Evolutionary conservation across 2,329 filamentous ascomycete genomes (phyloP).

Genomic region (Triangularia verruculosa): DNA sequence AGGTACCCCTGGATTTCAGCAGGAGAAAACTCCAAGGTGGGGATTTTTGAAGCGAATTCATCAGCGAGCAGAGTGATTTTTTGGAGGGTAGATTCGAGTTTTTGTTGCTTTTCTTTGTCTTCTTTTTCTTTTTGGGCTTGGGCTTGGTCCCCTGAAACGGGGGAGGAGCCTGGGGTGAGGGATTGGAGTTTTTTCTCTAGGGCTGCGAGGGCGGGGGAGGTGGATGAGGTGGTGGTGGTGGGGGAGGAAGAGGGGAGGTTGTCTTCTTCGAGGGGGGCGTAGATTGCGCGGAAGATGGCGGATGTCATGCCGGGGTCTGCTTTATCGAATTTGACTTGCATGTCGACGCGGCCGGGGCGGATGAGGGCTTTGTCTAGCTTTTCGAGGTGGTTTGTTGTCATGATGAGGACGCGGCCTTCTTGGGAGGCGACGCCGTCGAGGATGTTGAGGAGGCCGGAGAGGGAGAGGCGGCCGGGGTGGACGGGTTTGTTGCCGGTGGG

Average conservation of each 20-base stretch:
- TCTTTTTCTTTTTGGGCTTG: too few relatives aligned
- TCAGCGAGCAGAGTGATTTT: too few relatives aligned
- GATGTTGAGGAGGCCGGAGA: conserved; percentile 77
- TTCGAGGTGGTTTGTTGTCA: conserved; percentile 64
- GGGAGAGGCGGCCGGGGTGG: conserved; percentile 51
- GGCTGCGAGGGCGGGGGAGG: conserved; percentile 5
- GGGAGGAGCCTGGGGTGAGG: too few relatives aligned
- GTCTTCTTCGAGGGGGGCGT: conserved; percentile 50
- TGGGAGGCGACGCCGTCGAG: conserved; percentile 70
- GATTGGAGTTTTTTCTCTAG: conserved; percentile 7
- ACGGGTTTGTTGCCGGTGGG: conserved; percentile 10
- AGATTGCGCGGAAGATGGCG: conserved; percentile 58
- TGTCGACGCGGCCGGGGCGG: conserved; percentile 60
- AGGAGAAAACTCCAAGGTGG: conserved; percentile 54
- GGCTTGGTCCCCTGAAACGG: conserved; percentile 20
- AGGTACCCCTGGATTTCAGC: conserved; percentile 60
- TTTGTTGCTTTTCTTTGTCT: conserved; percentile 31
- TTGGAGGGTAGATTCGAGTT: too few relatives aligned
- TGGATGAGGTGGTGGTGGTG: not conserved
- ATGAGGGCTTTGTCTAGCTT: conserved; percentile 61
- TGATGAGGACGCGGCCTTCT: conserved; percentile 61
- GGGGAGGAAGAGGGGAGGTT: conserved; percentile 26
- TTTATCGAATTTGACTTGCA: conserved; percentile 54
- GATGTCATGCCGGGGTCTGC: conserved; percentile 52
- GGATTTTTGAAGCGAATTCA: conserved; percentile 50